These are phyloP conservation scores for Tuber umbilicatum DNA, from an alignment of 495 filamentous ascomycete genomes.

Conservation along the genomic window DNA sequence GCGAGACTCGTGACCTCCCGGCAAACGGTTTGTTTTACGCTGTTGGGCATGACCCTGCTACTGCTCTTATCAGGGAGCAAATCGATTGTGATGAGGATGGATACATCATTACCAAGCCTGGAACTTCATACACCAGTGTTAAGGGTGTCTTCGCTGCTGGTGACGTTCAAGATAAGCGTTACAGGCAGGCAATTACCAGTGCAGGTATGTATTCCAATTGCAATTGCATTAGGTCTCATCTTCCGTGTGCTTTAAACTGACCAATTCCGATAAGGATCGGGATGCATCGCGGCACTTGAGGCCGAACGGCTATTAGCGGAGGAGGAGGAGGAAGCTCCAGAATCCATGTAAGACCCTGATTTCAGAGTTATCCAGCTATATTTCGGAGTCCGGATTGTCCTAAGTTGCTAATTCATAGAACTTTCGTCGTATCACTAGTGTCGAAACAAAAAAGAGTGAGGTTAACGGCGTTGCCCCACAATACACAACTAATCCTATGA, in stretches of 20 bases:
- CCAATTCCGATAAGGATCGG: conserved; percentile 57
- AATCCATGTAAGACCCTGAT: conserved; percentile 34
- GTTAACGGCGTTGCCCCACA: conserved; percentile 44
- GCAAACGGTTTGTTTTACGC: conserved; percentile 97
- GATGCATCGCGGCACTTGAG: conserved; percentile 90
- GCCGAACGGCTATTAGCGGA: conserved; percentile 88
- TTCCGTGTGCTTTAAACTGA: conserved; percentile 42
- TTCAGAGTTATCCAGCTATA: conserved; percentile 14
- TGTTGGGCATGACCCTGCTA: conserved; percentile 94
- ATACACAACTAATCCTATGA: conserved; percentile 41
- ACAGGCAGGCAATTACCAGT: conserved; percentile 95
- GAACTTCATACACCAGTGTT: conserved; percentile 78
- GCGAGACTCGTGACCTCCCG: conserved; percentile 70
- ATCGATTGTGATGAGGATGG: conserved; percentile 74
- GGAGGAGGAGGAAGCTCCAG: conserved; percentile 45
- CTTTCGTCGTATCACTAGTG: conserved; percentile 35
- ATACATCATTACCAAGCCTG: conserved; percentile 83
- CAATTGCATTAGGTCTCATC: not conserved
- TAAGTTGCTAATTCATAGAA: conserved; percentile 28
- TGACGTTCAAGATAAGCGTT: conserved; percentile 97
- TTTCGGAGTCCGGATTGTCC: conserved; percentile 14
- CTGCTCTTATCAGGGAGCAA: conserved; percentile 75
- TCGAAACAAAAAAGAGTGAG: conserved; percentile 47
- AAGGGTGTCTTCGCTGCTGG: conserved; percentile 94
- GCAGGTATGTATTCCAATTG: conserved; percentile 60